Evolutionary conservation across 345 rosid genomes (phyloP).

Genomic region (Mallotus nudiflorus): DNA sequence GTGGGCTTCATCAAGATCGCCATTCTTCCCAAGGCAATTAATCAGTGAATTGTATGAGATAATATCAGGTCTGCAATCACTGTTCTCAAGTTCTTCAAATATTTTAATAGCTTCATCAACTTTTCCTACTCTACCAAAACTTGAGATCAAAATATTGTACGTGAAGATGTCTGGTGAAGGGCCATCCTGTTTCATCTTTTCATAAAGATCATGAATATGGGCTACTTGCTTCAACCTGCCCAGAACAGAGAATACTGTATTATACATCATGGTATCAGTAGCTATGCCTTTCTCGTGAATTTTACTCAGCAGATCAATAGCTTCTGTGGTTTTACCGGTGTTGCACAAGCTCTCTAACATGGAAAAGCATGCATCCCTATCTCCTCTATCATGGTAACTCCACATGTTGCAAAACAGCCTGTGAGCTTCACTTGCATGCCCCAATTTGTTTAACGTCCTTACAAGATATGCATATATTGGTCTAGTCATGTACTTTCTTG

Average conservation of each 20-base stretch:
- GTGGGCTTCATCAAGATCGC: conserved; percentile 94
- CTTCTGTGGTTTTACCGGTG: conserved; percentile 76
- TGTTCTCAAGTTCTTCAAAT: conserved; percentile 83
- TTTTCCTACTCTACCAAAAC: conserved; percentile 76
- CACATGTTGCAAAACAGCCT: conserved; percentile 87
- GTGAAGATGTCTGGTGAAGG: conserved; percentile 76
- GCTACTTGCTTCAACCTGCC: conserved; percentile 72
- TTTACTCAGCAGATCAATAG: conserved; percentile 65
- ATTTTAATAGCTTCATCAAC: conserved; percentile 62
- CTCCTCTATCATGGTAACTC: conserved; percentile 77
- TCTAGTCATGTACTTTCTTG: conserved; percentile 67
- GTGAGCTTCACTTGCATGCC: conserved; percentile 85
- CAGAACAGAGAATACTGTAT: conserved; percentile 62
- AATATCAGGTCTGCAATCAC: conserved; percentile 67
- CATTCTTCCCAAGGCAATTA: conserved; percentile 89
- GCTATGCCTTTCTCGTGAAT: conserved; percentile 70
- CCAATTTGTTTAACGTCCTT: conserved; percentile 64
- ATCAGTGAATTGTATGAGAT: conserved; percentile 85
- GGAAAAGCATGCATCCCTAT: conserved; percentile 61
- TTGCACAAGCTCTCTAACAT: conserved; percentile 76
- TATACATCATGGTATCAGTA: conserved; percentile 72
- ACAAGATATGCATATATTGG: conserved; percentile 77
- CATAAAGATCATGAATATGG: conserved; percentile 71
- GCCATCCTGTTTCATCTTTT: conserved; percentile 71
- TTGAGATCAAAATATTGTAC: conserved; percentile 75